Evolutionary conservation across 306 rosid species (phyloP), one percentile per base, ranked within the genome.

Genomic region (Castanea sativa): DNA sequence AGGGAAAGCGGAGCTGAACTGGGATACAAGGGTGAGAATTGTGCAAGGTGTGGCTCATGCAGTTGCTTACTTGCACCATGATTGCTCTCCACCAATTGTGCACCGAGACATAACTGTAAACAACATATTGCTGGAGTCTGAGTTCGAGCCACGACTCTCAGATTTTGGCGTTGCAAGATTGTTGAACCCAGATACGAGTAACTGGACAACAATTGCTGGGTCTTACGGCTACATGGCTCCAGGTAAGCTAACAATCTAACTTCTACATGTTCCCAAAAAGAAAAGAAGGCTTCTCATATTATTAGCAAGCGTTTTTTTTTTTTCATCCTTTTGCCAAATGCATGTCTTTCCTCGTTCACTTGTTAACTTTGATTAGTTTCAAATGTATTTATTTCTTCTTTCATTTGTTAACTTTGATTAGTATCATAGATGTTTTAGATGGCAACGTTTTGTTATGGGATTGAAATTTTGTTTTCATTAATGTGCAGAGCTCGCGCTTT

Each of bases 221-320:
- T 86, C 97, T 41, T 89, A 82, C 55, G 97, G 97, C 68, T 92
- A 92, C 88, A 90, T 90, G 95, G 97, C 97, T 77, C 95, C 93
- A 72, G 95, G 97, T 90, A 89, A 30, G 16, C 13, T 61, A 12
- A n/a, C 38, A 21, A 55, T 77, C 9, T 38, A 74, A 16, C 30
- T n/a, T 25, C 2, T 52, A 16, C 61, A 21, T 19, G 35, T 20
- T 33, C 8, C 35, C 1, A 32, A 32, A 32, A 32, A 32, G 35
- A 32, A 32, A 32, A 21, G 15, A 4, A 1, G 3, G 1, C 10
- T 61, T 61, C 33, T 61, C 20, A 5, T 61, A 27, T 25, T 61
- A 61, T 32, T 4, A 25, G 18, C 14, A 18, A 4, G 35, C 5
- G 33, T 32, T 30, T 32, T 0, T 61, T n/a, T 25, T 60, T 21